Evolutionary conservation across 192 early-diverging fungal genomes (phyloP).

Genomic region (Coemansia javaensis): DNA sequence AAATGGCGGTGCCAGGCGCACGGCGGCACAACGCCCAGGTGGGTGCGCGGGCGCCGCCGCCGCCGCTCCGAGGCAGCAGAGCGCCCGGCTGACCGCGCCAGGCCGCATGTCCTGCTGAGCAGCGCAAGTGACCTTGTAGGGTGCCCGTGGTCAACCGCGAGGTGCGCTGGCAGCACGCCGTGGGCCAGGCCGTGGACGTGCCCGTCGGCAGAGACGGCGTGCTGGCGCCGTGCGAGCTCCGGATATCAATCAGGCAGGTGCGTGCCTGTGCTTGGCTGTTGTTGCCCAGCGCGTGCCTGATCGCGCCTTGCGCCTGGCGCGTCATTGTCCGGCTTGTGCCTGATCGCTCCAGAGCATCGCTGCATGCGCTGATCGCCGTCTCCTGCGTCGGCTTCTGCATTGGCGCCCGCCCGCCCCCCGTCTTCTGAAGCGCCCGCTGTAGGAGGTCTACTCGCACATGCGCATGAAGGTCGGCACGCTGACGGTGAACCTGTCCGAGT

Average conservation of each 20-base stretch:
- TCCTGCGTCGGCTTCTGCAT: neutral
- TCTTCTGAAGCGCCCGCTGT: too few relatives aligned
- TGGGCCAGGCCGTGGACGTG: constrained; percentile 54
- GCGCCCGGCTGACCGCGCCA: too few relatives aligned
- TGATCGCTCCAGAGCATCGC: neutral
- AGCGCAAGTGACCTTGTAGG: too few relatives aligned
- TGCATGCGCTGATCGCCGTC: neutral
- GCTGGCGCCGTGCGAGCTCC: constrained; percentile 69
- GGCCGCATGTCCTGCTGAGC: too few relatives aligned
- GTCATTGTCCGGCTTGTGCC: neutral
- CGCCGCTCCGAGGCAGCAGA: neutral
- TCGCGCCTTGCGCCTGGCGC: neutral
- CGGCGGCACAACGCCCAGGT: constrained; percentile 33
- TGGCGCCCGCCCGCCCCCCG: too few relatives aligned
- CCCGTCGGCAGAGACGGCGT: constrained; percentile 70
- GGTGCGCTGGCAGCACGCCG: constrained; percentile 62
- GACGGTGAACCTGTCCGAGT: constrained; percentile 75
- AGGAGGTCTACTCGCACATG: constrained; percentile 47
- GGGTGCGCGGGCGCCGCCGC: neutral
- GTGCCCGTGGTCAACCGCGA: constrained; percentile 44
- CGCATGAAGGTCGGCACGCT: constrained; percentile 57
- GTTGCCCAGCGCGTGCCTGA: too few relatives aligned
- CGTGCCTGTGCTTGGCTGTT: neutral
- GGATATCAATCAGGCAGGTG: constrained; percentile 67
- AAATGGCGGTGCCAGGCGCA: constrained; percentile 64